Base-by-base conservation (phyloP, 306 rosid species). In the Abrus pulchellus region DNA sequence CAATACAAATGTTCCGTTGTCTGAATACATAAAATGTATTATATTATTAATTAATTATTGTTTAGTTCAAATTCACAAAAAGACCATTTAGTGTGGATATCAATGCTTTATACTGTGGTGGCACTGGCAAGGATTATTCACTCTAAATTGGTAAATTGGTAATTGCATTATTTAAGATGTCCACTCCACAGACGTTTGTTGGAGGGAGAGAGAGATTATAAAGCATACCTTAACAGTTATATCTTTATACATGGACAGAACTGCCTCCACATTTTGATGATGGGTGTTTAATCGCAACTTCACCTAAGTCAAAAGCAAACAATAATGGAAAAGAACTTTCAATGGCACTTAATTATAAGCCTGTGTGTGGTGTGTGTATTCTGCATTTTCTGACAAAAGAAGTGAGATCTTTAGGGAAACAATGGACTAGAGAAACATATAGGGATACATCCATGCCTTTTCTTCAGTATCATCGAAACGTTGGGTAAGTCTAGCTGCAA, bases 391-490 rank as follows among this genome's bases (percentile, higher is more conserved):
- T 36, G 13, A 62, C 10, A 33, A 61, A 80, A 45, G 28, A 64
- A 57, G 20, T 56, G 48, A 34, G 50, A 55, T 64, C 5, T 14
- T 57, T 38, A 40, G 7, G 13, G 44, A 72, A 45, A 43, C 38
- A 71, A 65, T 13, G 55, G 50, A 67, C 52, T 30, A 55, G 62
- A 82, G 54, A 64, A 47, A 12, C 45, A 28, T 9, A 65, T 36
- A 72, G 67, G 40, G 32, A 41, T 12, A 32, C 61, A 74, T 73
- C 34, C 56, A 76, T 84, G 85, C 99, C 97, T 88, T 95, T 73
- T 95, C 97, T 86, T 95, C 94, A 8, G 97, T 91, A 80, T 95
- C 96, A 83, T 95, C 99, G 80, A 95, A 91, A 44, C 99, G 93
- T 73, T 93, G 98, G 72, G 92, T 90, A 84, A 95, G 97, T 91